Conservation (phyloP, 352 stramenopile genomes). For the Phytophthora hybrid region DNA sequence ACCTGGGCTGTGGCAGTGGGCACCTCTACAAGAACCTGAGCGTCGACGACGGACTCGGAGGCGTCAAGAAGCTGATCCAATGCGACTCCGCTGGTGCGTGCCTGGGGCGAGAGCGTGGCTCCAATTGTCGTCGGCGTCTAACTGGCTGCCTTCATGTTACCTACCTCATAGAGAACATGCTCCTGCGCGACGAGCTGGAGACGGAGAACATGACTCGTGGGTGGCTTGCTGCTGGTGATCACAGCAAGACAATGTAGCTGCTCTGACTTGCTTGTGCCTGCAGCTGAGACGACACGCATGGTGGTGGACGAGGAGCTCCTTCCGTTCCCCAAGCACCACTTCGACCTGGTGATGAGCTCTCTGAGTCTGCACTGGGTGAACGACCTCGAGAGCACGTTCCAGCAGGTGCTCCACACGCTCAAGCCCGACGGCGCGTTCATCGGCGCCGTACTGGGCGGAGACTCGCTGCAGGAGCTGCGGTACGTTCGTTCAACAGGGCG, state of each 20-base stretch:
- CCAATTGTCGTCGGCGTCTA: not conserved
- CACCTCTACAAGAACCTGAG: conserved; percentile 88
- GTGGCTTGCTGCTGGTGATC: conserved; percentile 6
- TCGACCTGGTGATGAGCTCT: conserved; percentile 97
- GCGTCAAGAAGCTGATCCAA: conserved; percentile 82
- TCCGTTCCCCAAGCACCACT: conserved; percentile 95
- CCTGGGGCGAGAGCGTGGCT: not conserved
- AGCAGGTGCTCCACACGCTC: conserved; percentile 81
- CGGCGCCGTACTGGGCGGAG: conserved; percentile 95
- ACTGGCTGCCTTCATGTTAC: not conserved
- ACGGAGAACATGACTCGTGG: conserved; percentile 34
- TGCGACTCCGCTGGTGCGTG: conserved; percentile 71
- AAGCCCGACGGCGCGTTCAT: conserved; percentile 98
- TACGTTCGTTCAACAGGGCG: conserved; percentile 22
- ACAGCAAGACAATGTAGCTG: not conserved
- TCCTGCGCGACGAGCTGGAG: conserved; percentile 67
- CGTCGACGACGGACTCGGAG: conserved; percentile 72
- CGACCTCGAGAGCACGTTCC: conserved; percentile 92
- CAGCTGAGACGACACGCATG: conserved; percentile 80
- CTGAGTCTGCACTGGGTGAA: conserved; percentile 98
- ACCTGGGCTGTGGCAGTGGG: conserved; percentile 82
- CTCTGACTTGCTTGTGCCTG: not conserved
- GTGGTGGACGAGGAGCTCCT: conserved; percentile 94
- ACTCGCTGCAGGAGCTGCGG: conserved; percentile 96
- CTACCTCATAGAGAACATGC: conserved; percentile 60